A percentile compares a stretch with the other conserved stretches of the same genome.
Evolutionary conservation across 129 eudicot genomes (phyloP).

Genomic region (Helichrysum umbraculigerum): DNA sequence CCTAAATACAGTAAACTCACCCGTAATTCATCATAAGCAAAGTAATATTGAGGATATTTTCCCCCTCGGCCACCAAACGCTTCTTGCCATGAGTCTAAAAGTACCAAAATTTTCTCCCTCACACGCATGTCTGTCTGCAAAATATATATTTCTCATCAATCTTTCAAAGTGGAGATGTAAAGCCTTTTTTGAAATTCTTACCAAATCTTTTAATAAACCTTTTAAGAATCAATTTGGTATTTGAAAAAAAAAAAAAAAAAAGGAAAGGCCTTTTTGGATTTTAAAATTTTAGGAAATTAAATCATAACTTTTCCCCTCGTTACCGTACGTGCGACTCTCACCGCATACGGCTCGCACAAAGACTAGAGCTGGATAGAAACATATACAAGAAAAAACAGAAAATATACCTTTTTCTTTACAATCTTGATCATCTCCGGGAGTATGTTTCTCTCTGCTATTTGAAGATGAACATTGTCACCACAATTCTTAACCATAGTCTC

Average conservation of each 20-base stretch:
- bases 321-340: too few relatives aligned
- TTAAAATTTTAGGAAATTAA: not conserved
- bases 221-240: not conserved
- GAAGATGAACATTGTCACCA: slow-evolving; percentile 83
- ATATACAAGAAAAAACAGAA: not conserved
- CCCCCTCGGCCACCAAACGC: slow-evolving; percentile 96
- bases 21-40: slow-evolving; percentile 90
- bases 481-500: slow-evolving; percentile 97
- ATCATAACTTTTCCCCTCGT: slow-evolving; percentile 17
- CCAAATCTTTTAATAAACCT: too few relatives aligned
- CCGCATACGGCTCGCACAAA: too few relatives aligned
- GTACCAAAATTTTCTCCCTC: slow-evolving; percentile 70
- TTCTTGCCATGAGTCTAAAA: slow-evolving; percentile 86
- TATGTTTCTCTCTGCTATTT: slow-evolving; percentile 72
- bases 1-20: slow-evolving; percentile 34
- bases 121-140: slow-evolving; percentile 88
- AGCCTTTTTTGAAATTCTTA: not conserved
- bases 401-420: slow-evolving; percentile 63
- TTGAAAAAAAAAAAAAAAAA: not conserved
- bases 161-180: not conserved
- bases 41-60: slow-evolving; percentile 79
- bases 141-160: not conserved
- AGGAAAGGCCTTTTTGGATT: not conserved
- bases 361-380: not conserved
- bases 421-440: slow-evolving; percentile 86